phyloP scores from a whole-genome alignment of 768 basidiomycete genomes.

The Neoboletus subvelutipes region DNA sequence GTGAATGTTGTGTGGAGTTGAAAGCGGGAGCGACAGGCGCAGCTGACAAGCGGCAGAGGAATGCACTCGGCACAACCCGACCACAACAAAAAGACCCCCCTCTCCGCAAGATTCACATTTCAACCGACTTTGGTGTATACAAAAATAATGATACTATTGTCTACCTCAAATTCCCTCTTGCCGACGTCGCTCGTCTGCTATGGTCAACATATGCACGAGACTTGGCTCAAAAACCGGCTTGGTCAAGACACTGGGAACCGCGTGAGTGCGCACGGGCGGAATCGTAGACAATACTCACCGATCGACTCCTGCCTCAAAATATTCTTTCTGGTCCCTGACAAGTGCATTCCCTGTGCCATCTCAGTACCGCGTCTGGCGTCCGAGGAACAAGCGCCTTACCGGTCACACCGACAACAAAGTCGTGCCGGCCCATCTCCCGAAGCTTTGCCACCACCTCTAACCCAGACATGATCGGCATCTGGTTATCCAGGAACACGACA shows the following conservation, averaged over 20 bases:
- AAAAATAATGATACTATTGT: not conserved
- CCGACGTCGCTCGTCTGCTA: constrained; percentile 42
- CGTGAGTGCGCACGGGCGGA: not conserved
- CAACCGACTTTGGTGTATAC: not conserved
- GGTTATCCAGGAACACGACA: constrained; percentile 64
- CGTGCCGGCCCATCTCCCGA: constrained; percentile 59
- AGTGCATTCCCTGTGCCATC: constrained; percentile 49
- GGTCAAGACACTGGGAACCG: constrained; percentile 59
- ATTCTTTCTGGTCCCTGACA: constrained; percentile 68
- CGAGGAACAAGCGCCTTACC: constrained; percentile 37
- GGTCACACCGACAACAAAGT: constrained; percentile 84
- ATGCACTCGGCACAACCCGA: constrained; percentile 34
- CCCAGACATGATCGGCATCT: constrained; percentile 83
- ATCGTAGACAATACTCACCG: constrained; percentile 44
- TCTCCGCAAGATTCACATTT: constrained; percentile 5
- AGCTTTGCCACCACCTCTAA: constrained; percentile 64
- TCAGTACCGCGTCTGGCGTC: constrained; percentile 6
- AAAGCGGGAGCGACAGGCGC: constrained; percentile 33
- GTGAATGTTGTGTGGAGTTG: constrained; percentile 22
- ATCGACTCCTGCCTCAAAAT: constrained; percentile 72
- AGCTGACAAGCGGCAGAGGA: constrained; percentile 33
- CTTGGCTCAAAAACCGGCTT: constrained; percentile 73
- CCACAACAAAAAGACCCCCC: constrained; percentile 24
- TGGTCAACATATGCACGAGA: constrained; percentile 40
- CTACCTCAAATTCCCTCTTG: not conserved